Evolutionary conservation across 805 yeast genomes (phyloP).

Genomic region (Osmozyma mogii): DNA sequence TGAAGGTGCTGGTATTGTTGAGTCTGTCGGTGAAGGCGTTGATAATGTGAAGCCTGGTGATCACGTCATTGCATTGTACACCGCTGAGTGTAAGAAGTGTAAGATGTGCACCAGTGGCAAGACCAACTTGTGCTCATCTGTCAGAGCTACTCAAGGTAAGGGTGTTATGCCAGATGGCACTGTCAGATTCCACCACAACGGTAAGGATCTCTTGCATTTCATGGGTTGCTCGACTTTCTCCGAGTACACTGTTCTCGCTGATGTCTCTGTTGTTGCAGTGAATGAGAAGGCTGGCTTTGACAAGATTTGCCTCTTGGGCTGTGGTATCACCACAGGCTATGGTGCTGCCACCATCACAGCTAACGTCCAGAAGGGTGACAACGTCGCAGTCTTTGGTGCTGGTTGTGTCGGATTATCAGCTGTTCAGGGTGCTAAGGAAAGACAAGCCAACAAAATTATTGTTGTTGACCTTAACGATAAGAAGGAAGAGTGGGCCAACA

Average conservation of each 20-base stretch:
- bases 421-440: slow-evolving; percentile 85
- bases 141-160: slow-evolving; percentile 95
- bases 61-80: slow-evolving; percentile 86
- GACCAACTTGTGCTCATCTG: slow-evolving; percentile 92
- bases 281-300: slow-evolving; percentile 78
- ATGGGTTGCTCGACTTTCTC: slow-evolving; percentile 99
- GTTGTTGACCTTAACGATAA: slow-evolving; percentile 81
- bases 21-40: slow-evolving; percentile 91
- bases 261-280: slow-evolving; percentile 91
- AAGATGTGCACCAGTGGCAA: slow-evolving; percentile 92
- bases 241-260: slow-evolving; percentile 96
- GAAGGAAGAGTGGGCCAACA: slow-evolving; percentile 77
- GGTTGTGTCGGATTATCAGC: slow-evolving; percentile 97
- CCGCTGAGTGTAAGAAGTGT: slow-evolving; percentile 95
- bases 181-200: slow-evolving; percentile 77
- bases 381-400: slow-evolving; percentile 94
- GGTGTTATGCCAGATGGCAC: slow-evolving; percentile 99
- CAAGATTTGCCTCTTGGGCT: slow-evolving; percentile 87
- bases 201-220: slow-evolving; percentile 79
- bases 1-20: slow-evolving; percentile 97
- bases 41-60: slow-evolving; percentile 88
- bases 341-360: slow-evolving; percentile 97
- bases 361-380: slow-evolving; percentile 82
- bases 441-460: slow-evolving; percentile 74
- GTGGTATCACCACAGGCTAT: slow-evolving; percentile 97